Percentiles rank a stretch among this genome's conserved stretches.
phyloP scores from a whole-genome alignment of 1,284 basidiomycete genomes.

The Apiotrichum laibachii region DNA sequence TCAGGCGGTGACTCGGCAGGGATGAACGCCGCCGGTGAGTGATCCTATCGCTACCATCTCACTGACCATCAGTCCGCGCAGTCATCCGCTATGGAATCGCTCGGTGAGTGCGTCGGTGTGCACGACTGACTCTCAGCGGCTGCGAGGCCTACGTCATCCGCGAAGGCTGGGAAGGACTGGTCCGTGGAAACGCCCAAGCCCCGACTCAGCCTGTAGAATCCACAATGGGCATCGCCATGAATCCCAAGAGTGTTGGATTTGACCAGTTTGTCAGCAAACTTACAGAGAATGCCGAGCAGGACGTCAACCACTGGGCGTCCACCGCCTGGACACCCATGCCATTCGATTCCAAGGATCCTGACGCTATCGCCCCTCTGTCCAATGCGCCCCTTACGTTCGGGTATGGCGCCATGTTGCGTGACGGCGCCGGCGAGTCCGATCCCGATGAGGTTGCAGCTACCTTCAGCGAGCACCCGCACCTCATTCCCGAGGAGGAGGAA shows the following conservation, averaged over 20 bases:
- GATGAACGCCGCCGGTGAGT: constrained; percentile 77
- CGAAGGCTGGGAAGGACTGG: constrained; percentile 95
- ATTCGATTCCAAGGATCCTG: constrained; percentile 26
- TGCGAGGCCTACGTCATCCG: constrained; percentile 91
- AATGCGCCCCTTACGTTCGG: constrained; percentile 69
- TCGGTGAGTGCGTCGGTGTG: constrained; percentile 57
- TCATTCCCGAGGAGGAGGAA: constrained; percentile 51
- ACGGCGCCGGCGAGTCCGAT: constrained; percentile 78
- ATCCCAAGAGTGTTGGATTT: constrained; percentile 6
- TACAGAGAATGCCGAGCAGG: constrained; percentile 19
- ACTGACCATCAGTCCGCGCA: constrained; percentile 63
- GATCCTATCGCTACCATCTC: no score
- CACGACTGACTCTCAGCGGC: constrained; percentile 58
- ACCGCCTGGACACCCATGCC: constrained; percentile 14
- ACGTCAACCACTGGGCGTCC: constrained; percentile 38
- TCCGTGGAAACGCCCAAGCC: constrained; percentile 56
- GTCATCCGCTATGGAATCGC: constrained; percentile 86
- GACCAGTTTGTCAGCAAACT: no score
- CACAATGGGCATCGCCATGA: constrained; percentile 29
- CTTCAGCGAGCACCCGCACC: constrained; percentile 40
- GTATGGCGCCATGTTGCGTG: constrained; percentile 80
- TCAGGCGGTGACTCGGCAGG: constrained; percentile 96
- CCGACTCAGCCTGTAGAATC: constrained; percentile 35
- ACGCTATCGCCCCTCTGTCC: constrained; percentile 34
- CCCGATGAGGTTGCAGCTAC: constrained; percentile 33